Base-by-base conservation (phyloP, 2,329 filamentous ascomycete species). In the Pseudogymnoascus sp. region DNA sequence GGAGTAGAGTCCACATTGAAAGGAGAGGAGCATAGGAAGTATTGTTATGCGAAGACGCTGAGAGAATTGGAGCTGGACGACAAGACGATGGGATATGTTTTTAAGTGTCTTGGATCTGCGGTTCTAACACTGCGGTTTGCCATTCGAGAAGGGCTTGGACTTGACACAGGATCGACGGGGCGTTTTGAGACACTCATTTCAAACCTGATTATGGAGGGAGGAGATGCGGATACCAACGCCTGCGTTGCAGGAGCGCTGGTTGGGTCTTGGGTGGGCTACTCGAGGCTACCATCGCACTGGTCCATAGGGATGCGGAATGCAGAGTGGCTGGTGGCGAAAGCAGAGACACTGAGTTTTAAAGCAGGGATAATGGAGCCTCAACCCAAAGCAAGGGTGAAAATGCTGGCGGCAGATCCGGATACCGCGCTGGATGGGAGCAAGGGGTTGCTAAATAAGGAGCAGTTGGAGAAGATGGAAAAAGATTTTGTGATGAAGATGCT, bases 141-240 rank as follows among this genome's bases (percentile, higher is more conserved):
- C 0, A 78, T 82, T 66, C 72, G 75, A 66, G 60, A 53, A 63
- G 31, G 35, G 12, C 44, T 21, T 28, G 50, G 21, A 38, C 21
- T 40, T 64, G 4, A 28, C 73, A 65, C 4, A 64, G 66, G 3
- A 63, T 66, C 4, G 71, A 18, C 67, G 62, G 63, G 1, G 60
- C 59, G 75, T 3, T 82, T 83, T 65, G 79, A 83, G 69, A 70
- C 74, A 5, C 70, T 80, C 10, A 79, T 82, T 11, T 79, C 77
- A 0, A 73, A 78, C 5, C 73, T 83, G 12, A 75, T 79, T 37
- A 80, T 82, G 78, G 73, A 77, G 37, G 81, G 79, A 1, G 81
- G 81, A 0, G 81, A 83, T 65, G 79, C 80, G 2, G 81, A 83
- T 65, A 83, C 81, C 0, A 83, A 83, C 64, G 80, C 79, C 5